Evolutionary conservation across 306 rosid genomes (phyloP), one percentile per base, ranked within the genome.

Genomic region (Heteromeles arbutifolia): DNA sequence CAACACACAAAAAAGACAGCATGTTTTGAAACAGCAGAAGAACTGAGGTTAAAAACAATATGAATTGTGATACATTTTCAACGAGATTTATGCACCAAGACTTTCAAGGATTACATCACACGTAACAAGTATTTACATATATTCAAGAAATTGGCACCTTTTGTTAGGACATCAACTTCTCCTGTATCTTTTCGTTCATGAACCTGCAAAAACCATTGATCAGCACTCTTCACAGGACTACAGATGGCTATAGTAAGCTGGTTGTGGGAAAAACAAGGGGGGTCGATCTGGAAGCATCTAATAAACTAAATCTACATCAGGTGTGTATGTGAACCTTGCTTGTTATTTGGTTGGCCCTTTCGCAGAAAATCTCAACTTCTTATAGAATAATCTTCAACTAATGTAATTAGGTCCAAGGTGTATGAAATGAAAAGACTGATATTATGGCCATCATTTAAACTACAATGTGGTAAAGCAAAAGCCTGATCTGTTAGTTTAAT

Each of bases 81-180:
- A 14, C 19, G 29, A 43, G 9, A 43, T 25, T 26, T 26, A 41
- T 11, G 24, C 13, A 63, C 24, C 62, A 57, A 69, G 50, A 29
- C 63, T 29, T 14, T 11, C 29, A 65, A 10, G 48, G 44, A 72
- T 31, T 43, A 62, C 52, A 83, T 25, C 21, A 58, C 57, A 39
- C 8, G 67, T 66, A 81, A 19, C 41, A 62, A 48, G 11, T 21
- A 54, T 57, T 19, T 41, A 53, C 43, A 56, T 31, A 26, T 76
- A 29, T 24, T 37, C 73, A 11, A 48, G n/a, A 58, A 80, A 83
- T 24, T 43, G 39, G 74, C 61, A 91, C 98, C 98, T 91, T 94
- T 94, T 1, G 98, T 94, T 72, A 94, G 97, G 62, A 94, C 94
- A 72, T 91, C 91, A 73, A 89, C 97, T 80, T 93, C 96, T 19